These are phyloP conservation scores for Pseudogymnoascus sp. DNA, from an alignment of 2,329 filamentous ascomycete species.

Conservation along the genomic window DNA sequence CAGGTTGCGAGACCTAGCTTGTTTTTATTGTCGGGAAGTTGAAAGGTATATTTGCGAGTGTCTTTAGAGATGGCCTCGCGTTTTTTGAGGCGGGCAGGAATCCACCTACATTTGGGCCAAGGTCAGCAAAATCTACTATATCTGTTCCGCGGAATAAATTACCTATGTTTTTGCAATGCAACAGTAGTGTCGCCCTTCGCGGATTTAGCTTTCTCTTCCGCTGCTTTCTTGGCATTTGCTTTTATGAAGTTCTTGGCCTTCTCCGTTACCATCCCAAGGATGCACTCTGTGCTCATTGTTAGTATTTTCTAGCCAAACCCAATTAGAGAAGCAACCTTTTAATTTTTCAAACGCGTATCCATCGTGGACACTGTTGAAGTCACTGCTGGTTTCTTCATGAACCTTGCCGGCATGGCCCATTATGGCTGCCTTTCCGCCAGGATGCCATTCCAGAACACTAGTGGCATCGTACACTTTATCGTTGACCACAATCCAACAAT, in stretches of 20 bases:
- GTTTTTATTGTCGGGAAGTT: constrained; percentile 34
- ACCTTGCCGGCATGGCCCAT: constrained; percentile 45
- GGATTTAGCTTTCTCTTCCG: constrained; percentile 33
- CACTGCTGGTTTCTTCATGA: constrained; percentile 42
- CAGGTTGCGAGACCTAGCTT: constrained; percentile 44
- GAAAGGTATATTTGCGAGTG: constrained; percentile 42
- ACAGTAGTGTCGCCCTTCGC: constrained; percentile 29
- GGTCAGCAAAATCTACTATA: not conserved
- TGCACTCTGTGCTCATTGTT: constrained; percentile 37
- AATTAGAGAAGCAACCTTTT: constrained; percentile 29
- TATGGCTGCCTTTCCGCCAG: constrained; percentile 43
- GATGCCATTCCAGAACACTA: constrained; percentile 43
- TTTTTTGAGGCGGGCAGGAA: constrained; percentile 37
- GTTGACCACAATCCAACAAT: constrained; percentile 50
- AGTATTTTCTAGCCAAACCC: not conserved
- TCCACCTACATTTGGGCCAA: constrained; percentile 32
- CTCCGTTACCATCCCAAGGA: constrained; percentile 43
- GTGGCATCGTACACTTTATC: constrained; percentile 47
- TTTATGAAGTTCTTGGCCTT: constrained; percentile 44
- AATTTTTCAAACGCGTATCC: constrained; percentile 45
- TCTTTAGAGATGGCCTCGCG: constrained; percentile 39
- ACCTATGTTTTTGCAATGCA: constrained; percentile 36
- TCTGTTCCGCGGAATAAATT: not conserved
- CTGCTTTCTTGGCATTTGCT: constrained; percentile 36
- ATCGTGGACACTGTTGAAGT: constrained; percentile 47